Base-by-base conservation (phyloP, 2,329 filamentous ascomycete genomes). In the Pezicula radicicola region DNA sequence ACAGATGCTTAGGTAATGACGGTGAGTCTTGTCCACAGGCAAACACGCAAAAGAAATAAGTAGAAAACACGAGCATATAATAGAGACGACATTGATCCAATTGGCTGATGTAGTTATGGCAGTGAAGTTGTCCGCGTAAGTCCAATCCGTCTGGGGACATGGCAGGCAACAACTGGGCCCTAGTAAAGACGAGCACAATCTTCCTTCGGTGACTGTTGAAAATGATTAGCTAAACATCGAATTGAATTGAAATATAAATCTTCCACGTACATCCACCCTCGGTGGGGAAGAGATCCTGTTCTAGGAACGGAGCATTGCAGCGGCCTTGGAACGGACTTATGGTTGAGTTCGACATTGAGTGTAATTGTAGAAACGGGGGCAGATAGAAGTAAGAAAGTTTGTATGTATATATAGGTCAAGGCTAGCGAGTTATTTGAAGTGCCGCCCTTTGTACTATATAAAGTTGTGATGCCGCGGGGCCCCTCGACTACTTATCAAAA, bases 1-100 rank as follows among this genome's bases (percentile, higher is more conserved):
- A 67, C 91, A 94, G 58, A 97, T 87, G 66, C 89, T 97, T 36
- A 99, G 76, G 65, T 97, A 97, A 69, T 99, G 94, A 49, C 92
- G 85, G 65, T 91, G 84, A 6, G 94, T 97, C 74, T 90, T 93
- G 62, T 96, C 91, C 21, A 90, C 83, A 0, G 94, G 92, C 19
- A 99, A 76, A 13, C 87, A 77, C 3, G 83, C 74, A 78, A 91
- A 97, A 6, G 91, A 95, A 6, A 89, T 48, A 15, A 97, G 74
- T 51, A 97, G 75, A 64, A 94, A 93, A 15, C 84, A 64, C 55
- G 88, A 87, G 61, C 88, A 84, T 45, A 87, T 71, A 40, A 91
- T 78, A 50, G 90, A 84, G 9, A 78, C 82, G 15, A 96, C 84
- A 57, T 89, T 91, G 51, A 97, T 75, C 84, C 89, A 96, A 69